These are phyloP conservation scores for Zizania palustris DNA, from an alignment of 202 grass and related monocot species.

Conservation along the genomic window DNA sequence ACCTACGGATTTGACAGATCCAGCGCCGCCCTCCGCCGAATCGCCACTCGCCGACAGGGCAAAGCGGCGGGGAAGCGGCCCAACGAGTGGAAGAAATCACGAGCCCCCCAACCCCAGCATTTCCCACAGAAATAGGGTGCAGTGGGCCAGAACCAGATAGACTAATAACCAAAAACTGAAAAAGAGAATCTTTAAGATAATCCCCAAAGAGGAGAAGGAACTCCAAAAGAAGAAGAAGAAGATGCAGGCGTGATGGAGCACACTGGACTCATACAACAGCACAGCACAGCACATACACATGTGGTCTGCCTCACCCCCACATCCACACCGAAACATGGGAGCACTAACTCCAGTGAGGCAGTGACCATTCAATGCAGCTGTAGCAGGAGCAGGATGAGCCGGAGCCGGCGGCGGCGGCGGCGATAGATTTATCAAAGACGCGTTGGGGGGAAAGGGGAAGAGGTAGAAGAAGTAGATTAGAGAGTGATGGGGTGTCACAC, in stretches of 20 bases:
- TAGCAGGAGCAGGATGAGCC: not conserved
- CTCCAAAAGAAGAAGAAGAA: not conserved
- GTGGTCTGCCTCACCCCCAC: constrained; percentile 16
- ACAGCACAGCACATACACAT: constrained; percentile 29
- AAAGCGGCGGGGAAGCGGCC: not conserved
- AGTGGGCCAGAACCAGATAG: constrained; percentile 46
- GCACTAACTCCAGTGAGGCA: constrained; percentile 51
- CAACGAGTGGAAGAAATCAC: constrained; percentile 37
- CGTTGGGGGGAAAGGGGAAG: not conserved
- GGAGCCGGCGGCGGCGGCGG: not conserved
- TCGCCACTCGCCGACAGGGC: constrained; percentile 24
- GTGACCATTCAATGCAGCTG: constrained; percentile 56
- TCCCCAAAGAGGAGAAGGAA: constrained; percentile 28
- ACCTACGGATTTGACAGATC: constrained; percentile 31
- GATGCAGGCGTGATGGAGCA: not conserved
- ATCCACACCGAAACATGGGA: constrained; percentile 50
- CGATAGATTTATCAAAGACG: constrained; percentile 36
- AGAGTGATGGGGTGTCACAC: constrained; percentile 50
- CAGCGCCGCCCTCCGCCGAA: constrained; percentile 39
- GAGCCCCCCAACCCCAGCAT: constrained; percentile 41
- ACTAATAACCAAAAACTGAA: constrained; percentile 34
- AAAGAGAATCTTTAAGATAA: constrained; percentile 40
- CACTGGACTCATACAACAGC: constrained; percentile 21
- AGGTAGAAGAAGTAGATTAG: constrained; percentile 41
- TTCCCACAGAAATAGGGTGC: constrained; percentile 49